Percentiles rank a stretch among this genome's conserved stretches.
These are phyloP conservation scores for Fusarium caatingaense DNA, from an alignment of 2,329 filamentous ascomycete species.

Conservation along the genomic window DNA sequence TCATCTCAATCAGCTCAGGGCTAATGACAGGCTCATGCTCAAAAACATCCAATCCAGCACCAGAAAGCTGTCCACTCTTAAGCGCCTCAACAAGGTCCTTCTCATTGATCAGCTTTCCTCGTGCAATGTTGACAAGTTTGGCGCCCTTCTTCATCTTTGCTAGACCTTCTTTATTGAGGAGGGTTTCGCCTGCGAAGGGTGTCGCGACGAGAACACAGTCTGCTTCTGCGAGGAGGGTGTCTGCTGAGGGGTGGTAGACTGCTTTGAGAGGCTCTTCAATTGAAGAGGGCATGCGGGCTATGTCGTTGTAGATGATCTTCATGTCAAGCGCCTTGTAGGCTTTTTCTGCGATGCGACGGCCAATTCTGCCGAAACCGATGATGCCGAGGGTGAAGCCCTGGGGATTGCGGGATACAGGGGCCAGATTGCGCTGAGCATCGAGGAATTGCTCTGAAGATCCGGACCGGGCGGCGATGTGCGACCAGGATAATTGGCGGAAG, in stretches of 20 bases:
- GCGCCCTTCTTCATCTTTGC: slow-evolving; percentile 77
- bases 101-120: slow-evolving; percentile 79
- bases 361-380: slow-evolving; percentile 45
- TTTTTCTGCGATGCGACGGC: slow-evolving; percentile 44
- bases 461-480: slow-evolving; percentile 41
- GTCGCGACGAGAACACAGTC: slow-evolving; percentile 45
- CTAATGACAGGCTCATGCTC: slow-evolving; percentile 71
- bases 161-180: slow-evolving; percentile 65
- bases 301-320: slow-evolving; percentile 47
- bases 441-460: slow-evolving; percentile 43
- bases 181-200: slow-evolving; percentile 39
- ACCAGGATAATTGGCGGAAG: slow-evolving; percentile 45
- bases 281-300: slow-evolving; percentile 33
- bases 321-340: slow-evolving; percentile 45
- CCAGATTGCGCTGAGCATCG: slow-evolving; percentile 41
- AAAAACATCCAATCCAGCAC: slow-evolving; percentile 76
- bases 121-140: slow-evolving; percentile 77
- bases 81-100: slow-evolving; percentile 74
- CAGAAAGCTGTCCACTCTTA: slow-evolving; percentile 69
- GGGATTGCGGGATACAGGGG: slow-evolving; percentile 43
- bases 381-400: slow-evolving; percentile 42
- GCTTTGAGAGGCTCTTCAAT: slow-evolving; percentile 33
- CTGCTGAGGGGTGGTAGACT: slow-evolving; percentile 37
- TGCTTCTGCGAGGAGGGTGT: slow-evolving; percentile 41
- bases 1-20: slow-evolving; percentile 43